Conservation (phyloP, 306 rosid genomes). For the Vachellia pachyceras region DNA sequence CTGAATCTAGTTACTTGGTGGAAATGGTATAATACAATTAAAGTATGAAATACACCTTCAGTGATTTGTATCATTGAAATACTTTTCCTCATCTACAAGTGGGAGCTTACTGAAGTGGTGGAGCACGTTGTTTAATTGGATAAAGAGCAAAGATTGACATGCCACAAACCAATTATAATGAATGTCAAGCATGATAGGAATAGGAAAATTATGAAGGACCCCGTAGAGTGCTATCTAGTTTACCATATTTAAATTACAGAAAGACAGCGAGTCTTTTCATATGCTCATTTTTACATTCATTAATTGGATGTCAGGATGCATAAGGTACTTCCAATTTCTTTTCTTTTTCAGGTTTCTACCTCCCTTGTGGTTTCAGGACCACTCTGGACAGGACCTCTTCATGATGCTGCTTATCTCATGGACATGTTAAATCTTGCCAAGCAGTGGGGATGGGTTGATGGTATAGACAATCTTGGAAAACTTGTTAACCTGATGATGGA, state of each 20-base stretch:
- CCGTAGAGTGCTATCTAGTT: neutral
- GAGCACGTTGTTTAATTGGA: neutral
- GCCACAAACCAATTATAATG: neutral
- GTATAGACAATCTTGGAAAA: slow-evolving; percentile 74
- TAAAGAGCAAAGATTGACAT: neutral
- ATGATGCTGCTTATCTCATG: slow-evolving; percentile 59
- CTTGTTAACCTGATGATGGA: slow-evolving; percentile 79
- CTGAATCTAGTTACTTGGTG: slow-evolving; percentile 24
- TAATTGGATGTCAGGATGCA: neutral
- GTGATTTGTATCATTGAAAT: slow-evolving; percentile 16
- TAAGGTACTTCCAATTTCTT: slow-evolving; percentile 25
- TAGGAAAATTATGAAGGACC: neutral
- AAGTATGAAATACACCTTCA: slow-evolving; percentile 3
- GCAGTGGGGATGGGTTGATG: slow-evolving; percentile 82
- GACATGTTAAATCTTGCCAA: slow-evolving; percentile 78
- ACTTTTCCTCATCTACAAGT: slow-evolving; percentile 5
- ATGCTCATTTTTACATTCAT: neutral
- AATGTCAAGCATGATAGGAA: neutral
- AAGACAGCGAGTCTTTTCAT: slow-evolving; percentile 5
- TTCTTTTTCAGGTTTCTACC: slow-evolving; percentile 58
- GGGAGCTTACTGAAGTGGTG: neutral
- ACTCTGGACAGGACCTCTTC: slow-evolving; percentile 98
- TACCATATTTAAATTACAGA: neutral
- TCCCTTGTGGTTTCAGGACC: slow-evolving; percentile 87
- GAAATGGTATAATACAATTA: slow-evolving; percentile 13